Evolutionary conservation across 2,329 filamentous ascomycete genomes (phyloP).

Genomic region (Hypomyces perniciosus): DNA sequence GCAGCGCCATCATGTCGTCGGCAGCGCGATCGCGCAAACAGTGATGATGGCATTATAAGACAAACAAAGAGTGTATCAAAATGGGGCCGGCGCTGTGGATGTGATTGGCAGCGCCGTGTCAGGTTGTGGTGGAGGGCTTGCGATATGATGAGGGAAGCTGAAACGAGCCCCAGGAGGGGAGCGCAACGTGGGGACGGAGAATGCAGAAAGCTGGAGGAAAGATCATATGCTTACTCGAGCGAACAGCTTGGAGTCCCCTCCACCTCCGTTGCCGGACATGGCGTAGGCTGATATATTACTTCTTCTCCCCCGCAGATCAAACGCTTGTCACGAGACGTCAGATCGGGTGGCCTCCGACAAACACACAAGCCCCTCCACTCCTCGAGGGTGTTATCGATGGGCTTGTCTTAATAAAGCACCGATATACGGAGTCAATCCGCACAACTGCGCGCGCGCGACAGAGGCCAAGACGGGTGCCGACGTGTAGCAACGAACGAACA

Average conservation of each 20-base stretch:
- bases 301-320: constrained; percentile 10
- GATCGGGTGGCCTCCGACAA: neutral
- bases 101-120: too few species aligned
- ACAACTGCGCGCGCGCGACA: too few species aligned
- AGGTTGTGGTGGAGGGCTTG: too few species aligned
- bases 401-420: too few species aligned
- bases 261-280: constrained; percentile 53
- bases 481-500: too few species aligned
- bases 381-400: too few species aligned
- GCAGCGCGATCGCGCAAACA: constrained; percentile 3
- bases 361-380: neutral
- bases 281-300: constrained; percentile 5
- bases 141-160: neutral
- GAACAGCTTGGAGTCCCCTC: constrained; percentile 98
- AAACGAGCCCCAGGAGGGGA: constrained; percentile 1
- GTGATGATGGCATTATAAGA: neutral
- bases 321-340: neutral
- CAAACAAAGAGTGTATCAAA: neutral
- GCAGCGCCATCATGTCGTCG: constrained; percentile 35
- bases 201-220: neutral
- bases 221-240: constrained; percentile 65
- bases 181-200: constrained; percentile 4
- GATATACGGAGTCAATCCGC: too few species aligned
- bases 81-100: neutral
- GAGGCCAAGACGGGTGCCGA: too few species aligned